Evolutionary conservation across 345 rosid species (phyloP), one percentile per base, ranked within the genome.

Genomic region (Geranium brycei): DNA sequence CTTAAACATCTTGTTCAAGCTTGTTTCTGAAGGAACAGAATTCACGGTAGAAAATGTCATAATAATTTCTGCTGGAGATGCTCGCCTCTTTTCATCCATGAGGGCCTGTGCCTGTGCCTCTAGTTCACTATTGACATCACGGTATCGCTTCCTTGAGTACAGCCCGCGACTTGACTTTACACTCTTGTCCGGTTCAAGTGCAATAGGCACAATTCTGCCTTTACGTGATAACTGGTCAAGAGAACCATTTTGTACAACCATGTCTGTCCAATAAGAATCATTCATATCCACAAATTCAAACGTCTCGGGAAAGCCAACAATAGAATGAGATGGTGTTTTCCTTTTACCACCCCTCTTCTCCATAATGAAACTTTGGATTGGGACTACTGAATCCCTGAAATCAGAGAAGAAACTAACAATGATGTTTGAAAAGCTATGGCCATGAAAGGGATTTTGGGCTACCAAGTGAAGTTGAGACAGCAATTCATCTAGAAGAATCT

Each of bases 241-340:
- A n/a, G 85, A 82, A 56, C 95, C 95, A 77, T 92, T 89, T 70
- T 86, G 84, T 47, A 92, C 82, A 65, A 89, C 79, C 68, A 88
- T 82, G 80, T 89, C 91, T 51, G 93, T 92, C 98, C 98, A 92
- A 62, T 87, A 92, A 64, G 96, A 87, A 71, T 92, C 98, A 53
- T 74, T 86, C 91, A 80, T 82, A 73, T 92, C 96, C 76, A 87
- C 98, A 71, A 89, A 92, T 74, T 89, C 96, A 69, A 87, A 92
- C 68, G 96, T 81, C 77, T 82, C 91, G 1, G 95, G 75, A 66
- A 76, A 73, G 63, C 80, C 86, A 64, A 62, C 68, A 18, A 64
- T 58, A n/a, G 75, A 61, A 67, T 65, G 78, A 55, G 82, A 76
- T n/a, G 65, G 58, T 72, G 69, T 77, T 66, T 71, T 76, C 77